A percentile compares a stretch with the other conserved stretches of the same genome.
phyloP scores from a whole-genome alignment of 129 eudicot species.

The Flaveria ramosissima region DNA sequence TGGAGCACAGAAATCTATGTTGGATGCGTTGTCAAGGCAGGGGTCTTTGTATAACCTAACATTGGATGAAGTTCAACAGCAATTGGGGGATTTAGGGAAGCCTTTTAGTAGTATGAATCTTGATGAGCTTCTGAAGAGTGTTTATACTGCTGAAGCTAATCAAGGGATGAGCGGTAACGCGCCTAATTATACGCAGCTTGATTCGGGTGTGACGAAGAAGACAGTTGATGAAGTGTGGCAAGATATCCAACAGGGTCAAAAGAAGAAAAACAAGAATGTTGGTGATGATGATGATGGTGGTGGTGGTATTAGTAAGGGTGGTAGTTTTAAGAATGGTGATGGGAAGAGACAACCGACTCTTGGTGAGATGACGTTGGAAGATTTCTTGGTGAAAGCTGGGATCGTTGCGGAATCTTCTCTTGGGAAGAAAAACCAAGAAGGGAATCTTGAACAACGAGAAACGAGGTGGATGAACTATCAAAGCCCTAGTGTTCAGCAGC shows the following conservation, averaged over 20 bases:
- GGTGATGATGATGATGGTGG: neutral
- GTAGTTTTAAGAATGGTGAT: constrained; percentile 32
- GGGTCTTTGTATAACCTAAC: constrained; percentile 74
- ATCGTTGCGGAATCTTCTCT: constrained; percentile 56
- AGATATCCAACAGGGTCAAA: constrained; percentile 66
- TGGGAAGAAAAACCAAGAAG: constrained; percentile 35
- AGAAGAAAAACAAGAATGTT: constrained; percentile 9
- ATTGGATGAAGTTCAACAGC: constrained; percentile 75
- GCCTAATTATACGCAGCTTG: constrained; percentile 36
- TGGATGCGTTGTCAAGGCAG: constrained; percentile 48
- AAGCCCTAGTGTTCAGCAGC: constrained; percentile 37
- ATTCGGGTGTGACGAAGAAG: constrained; percentile 63
- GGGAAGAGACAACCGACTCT: constrained; percentile 58
- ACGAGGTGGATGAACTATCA: constrained; percentile 60
- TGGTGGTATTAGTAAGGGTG: constrained; percentile 29
- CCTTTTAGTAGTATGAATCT: constrained; percentile 84
- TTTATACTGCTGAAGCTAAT: constrained; percentile 56
- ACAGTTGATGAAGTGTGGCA: constrained; percentile 94
- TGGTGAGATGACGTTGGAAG: constrained; percentile 94
- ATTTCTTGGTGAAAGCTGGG: constrained; percentile 85
- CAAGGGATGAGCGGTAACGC: constrained; percentile 29
- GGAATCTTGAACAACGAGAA: constrained; percentile 39
- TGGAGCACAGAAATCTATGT: constrained; percentile 40
- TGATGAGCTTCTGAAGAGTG: constrained; percentile 75
- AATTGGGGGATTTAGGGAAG: constrained; percentile 79